These are phyloP conservation scores for Salix exigua DNA, from an alignment of 345 rosid species.

Conservation along the genomic window DNA sequence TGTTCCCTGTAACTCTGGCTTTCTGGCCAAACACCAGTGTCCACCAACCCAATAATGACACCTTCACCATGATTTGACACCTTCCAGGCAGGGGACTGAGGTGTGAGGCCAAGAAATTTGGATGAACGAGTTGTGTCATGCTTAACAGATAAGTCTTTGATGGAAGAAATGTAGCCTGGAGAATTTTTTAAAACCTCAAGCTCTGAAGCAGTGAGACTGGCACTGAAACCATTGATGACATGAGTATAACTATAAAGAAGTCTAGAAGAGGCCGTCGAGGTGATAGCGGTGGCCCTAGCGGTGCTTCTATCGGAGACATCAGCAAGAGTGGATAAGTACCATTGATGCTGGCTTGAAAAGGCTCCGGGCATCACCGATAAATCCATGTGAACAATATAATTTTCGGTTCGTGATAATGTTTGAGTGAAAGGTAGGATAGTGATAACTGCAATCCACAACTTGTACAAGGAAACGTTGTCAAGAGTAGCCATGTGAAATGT, in stretches of 20 bases:
- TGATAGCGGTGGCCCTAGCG: background rate
- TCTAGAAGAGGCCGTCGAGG: background rate
- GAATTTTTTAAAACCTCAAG: conserved; percentile 15
- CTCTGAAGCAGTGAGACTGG: conserved; percentile 20
- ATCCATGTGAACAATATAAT: conserved; percentile 29
- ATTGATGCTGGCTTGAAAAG: conserved; percentile 15
- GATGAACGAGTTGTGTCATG: conserved; percentile 23
- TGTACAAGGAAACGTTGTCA: background rate
- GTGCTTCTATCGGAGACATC: background rate
- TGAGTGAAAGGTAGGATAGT: conserved; percentile 1
- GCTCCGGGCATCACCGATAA: conserved; percentile 19
- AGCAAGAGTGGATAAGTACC: conserved; percentile 19
- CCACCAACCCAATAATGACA: conserved; percentile 28
- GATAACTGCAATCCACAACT: background rate
- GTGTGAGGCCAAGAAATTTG: conserved; percentile 15
- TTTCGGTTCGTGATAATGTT: conserved; percentile 11
- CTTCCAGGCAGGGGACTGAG: conserved; percentile 12
- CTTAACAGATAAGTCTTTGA: conserved; percentile 16
- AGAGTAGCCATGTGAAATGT: conserved; percentile 10
- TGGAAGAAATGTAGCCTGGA: conserved; percentile 19
- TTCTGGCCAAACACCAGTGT: conserved; percentile 36
- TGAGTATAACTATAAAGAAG: conserved; percentile 19
- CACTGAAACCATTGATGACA: conserved; percentile 23
- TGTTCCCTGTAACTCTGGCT: conserved; percentile 31
- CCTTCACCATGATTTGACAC: conserved; percentile 18